These are phyloP conservation scores for Epichloe coenophiala DNA, from an alignment of 2,329 filamentous ascomycete genomes.

Conservation along the genomic window DNA sequence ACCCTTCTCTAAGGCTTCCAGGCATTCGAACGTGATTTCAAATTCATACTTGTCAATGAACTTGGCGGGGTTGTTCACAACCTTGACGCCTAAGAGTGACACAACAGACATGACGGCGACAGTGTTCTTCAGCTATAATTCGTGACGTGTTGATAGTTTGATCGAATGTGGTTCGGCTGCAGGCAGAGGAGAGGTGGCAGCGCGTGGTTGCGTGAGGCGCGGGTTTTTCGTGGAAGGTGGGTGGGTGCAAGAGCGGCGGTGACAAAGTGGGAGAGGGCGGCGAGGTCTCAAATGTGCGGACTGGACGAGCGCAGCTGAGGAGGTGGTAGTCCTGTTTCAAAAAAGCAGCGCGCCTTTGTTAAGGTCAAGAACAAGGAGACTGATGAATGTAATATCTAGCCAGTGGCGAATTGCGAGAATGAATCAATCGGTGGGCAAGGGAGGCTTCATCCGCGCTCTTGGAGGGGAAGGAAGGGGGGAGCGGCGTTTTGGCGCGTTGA, in stretches of 20 bases:
- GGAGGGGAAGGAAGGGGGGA: slow-evolving; percentile 1
- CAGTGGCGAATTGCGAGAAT: background rate
- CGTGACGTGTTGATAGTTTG: background rate
- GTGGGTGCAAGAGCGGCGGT: slow-evolving; percentile 4
- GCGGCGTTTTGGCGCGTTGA: slow-evolving; percentile 17
- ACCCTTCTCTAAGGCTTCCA: slow-evolving; percentile 91
- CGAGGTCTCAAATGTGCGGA: background rate
- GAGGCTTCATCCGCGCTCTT: background rate
- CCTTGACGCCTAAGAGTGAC: slow-evolving; percentile 86
- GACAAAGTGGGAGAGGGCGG: background rate
- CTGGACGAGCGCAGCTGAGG: too few relatives aligned
- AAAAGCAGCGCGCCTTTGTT: background rate
- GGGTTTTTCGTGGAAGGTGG: background rate
- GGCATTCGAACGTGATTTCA: slow-evolving; percentile 96
- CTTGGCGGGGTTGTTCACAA: slow-evolving; percentile 91
- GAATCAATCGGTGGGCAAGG: background rate
- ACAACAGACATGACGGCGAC: slow-evolving; percentile 70
- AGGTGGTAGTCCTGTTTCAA: too few relatives aligned
- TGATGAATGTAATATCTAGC: background rate
- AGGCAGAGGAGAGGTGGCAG: background rate
- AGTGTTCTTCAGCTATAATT: background rate
- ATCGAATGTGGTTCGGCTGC: background rate
- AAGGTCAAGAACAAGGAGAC: background rate
- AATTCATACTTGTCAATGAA: slow-evolving; percentile 92
- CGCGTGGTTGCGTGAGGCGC: background rate